Base-by-base conservation (phyloP, 1,139 yeast species). In the Pneumocystis jirovecii region DNA sequence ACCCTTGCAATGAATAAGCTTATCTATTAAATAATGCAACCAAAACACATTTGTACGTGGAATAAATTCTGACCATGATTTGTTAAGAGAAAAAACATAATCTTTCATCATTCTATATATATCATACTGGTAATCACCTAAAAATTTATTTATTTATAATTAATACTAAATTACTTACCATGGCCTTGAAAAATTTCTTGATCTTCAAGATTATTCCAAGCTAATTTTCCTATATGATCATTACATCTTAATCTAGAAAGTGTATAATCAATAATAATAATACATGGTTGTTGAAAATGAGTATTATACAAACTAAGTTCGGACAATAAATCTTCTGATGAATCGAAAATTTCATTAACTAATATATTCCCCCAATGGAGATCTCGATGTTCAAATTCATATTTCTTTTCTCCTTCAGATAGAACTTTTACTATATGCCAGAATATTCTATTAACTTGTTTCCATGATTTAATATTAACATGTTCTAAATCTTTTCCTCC, bases 361-460 rank as follows among this genome's bases (percentile, higher is more conserved):
- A 74, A 75, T 64, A 85, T 76, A 70, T 85, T 85, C n/a, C 85
- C 85, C 80, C 85, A 79, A 69, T 83, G 85, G 67, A 85, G 74
- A 72, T 85, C 87, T 40, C 90, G 78, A 71, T 85, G 90, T 73
- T 85, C 90, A 74, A 85, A 85, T 68, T 80, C 77, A 68, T 76
- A 75, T 62, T 74, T 72, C 25, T 75, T 73, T 72, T 85, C 89
- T 1, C 83, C 85, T 7, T 73, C 74, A 35, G 82, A 78, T 45
- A 85, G 73, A 7, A 78, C 74, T n/a, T 76, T 73, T 1, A 78
- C 82, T 42, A 83, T 75, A 68, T 79, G 79, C 82, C 83, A 80
- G 69, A 85, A 83, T 1, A 85, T 78, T 15, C 75, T 75, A 64
- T 76, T 74, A 1, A 85, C 83, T 70, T 83, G 84, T 15, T 74